Base-by-base conservation (phyloP, 139 green algal species). In the Microglena sp. region DNA sequence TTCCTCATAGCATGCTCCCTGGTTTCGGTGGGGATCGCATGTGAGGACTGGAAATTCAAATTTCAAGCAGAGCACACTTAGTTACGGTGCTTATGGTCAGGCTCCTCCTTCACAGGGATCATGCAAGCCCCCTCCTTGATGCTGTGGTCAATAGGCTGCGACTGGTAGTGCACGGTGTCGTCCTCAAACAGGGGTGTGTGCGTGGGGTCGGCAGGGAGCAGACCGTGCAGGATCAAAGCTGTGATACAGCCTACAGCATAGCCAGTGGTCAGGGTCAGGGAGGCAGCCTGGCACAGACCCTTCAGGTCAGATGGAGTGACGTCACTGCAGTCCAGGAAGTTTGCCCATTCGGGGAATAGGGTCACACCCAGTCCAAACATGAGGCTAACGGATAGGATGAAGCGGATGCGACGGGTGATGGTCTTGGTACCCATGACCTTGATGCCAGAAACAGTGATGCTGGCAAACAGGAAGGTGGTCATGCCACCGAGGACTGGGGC, bases 401-500 rank as follows among this genome's bases (percentile, higher is more conserved):
- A 86, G 27, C 79, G 76, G 18, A 67, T 75, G 72, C 79, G 79
- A 30, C 79, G 67, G 33, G 60, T 62, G 5, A 73, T 64, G 32
- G 56, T 69, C 24, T 64, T 62, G 33, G 55, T 70, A 22, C 27
- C 32, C 27, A 78, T 73, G 4, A 88, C 64, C 76, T 84, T 82
- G 60, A 86, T 80, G 33, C 82, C 82, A 3, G 64, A 77, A 2
- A 79, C 66, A 5, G 79, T 71, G 21, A 89, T 73, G 55, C 70
- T 82, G 18, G 78, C 81, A 67, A 89, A 89, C 1, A 87, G 74
- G 77, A 89, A 90, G 55, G 74, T 81, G n/a, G 75, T 80, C 69
- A 90, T 89, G 35, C 86, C 86, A 29, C 87, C 87, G 45, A 94
- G 75, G n/a, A 92, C 85, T 26, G 67, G 77, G 30, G 87, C 66